phyloP scores from a whole-genome alignment of 2,329 filamentous ascomycete genomes.

The Helicocarpus griseus region DNA sequence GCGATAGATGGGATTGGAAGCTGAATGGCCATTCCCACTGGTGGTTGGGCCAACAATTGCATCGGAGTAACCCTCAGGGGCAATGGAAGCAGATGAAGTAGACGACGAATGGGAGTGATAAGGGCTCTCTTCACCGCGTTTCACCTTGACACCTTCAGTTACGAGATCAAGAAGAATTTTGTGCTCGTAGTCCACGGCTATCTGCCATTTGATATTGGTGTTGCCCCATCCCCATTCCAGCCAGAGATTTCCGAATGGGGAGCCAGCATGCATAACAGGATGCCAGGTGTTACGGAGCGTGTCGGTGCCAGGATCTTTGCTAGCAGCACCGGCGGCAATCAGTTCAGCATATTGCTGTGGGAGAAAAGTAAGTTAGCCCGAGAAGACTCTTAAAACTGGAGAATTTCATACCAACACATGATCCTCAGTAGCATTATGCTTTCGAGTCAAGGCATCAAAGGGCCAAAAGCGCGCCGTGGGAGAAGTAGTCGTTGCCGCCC shows the following conservation, averaged over 20 bases:
- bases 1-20: background rate
- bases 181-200: conserved; percentile 11
- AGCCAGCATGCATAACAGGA: conserved; percentile 7
- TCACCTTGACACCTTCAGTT: conserved; percentile 10
- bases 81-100: background rate
- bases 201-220: conserved; percentile 9
- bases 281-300: conserved; percentile 11
- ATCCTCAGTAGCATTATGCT: conserved; percentile 15
- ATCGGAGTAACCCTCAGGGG: background rate
- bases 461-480: conserved; percentile 28
- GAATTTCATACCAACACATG: conserved; percentile 20
- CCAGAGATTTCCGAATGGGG: conserved; percentile 13
- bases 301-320: conserved; percentile 4
- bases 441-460: conserved; percentile 27
- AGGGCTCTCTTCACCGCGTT: background rate
- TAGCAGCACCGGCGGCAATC: conserved; percentile 7
- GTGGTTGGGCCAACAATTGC: background rate
- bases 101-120: background rate
- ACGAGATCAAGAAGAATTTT: conserved; percentile 7
- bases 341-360: conserved; percentile 13
- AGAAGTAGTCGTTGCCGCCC: conserved; percentile 16
- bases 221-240: conserved; percentile 10
- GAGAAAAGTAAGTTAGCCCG: background rate
- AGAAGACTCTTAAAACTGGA: background rate
- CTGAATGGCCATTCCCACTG: background rate